Conservation (phyloP, 176 grass and related monocot species). For the Musa troglodytarum region DNA sequence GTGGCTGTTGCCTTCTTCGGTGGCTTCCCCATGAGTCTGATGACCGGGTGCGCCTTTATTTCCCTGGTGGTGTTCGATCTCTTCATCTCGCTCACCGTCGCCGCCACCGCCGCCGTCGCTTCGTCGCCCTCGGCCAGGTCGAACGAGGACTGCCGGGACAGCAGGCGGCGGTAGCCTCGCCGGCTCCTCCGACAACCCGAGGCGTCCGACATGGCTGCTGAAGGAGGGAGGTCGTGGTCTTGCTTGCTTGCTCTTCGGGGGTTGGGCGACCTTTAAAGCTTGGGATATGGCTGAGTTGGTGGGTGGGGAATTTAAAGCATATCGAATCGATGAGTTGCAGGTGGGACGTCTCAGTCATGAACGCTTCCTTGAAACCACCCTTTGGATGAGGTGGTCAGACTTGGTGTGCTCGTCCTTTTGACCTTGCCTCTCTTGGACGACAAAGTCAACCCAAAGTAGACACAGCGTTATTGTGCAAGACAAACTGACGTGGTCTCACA, state of each 20-base stretch:
- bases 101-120: neutral
- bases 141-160: conserved; percentile 28
- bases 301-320: neutral
- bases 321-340: neutral
- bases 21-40: conserved; percentile 18
- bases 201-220: neutral
- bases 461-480: no score
- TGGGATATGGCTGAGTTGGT: neutral
- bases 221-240: neutral
- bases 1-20: conserved; percentile 17
- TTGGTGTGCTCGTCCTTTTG: no score
- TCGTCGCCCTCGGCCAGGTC: conserved; percentile 8
- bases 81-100: conserved; percentile 57
- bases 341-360: neutral
- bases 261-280: neutral
- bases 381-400: no score
- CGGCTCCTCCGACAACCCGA: neutral
- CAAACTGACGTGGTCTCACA: no score
- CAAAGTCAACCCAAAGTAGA: no score
- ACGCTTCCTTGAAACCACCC: no score
- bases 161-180: conserved; percentile 29
- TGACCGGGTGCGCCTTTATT: conserved; percentile 16
- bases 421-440: no score
- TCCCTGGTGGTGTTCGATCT: conserved; percentile 14
- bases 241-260: neutral